Conservation (phyloP, 208 protist genomes). For the Leishmania gerbilli region DNA sequence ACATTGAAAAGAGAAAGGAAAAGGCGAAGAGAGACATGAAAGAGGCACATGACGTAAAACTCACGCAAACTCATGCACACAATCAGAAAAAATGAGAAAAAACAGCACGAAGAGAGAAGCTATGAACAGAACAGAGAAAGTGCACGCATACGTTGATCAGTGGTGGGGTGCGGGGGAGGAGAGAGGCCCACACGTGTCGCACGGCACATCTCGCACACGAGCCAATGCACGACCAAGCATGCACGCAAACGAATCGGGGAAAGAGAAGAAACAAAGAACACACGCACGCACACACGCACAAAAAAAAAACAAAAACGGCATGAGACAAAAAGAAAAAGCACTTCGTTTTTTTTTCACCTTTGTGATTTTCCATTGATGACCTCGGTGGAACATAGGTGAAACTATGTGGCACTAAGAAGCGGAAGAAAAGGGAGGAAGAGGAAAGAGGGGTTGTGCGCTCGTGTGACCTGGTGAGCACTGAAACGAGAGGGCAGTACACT, state of each 20-base stretch:
- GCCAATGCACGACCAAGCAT: neutral
- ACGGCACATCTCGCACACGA: neutral
- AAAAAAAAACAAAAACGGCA: neutral
- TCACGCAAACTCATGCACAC: neutral
- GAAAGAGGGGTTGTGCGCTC: neutral
- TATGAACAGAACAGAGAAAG: neutral
- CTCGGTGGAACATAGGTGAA: neutral
- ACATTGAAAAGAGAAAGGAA: neutral
- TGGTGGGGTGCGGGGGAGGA: neutral
- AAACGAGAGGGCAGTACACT: neutral
- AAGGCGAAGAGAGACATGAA: neutral
- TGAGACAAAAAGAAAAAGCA: too few relatives aligned
- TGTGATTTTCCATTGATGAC: neutral
- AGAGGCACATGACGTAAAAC: neutral
- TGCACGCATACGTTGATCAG: neutral
- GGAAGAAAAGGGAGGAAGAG: neutral
- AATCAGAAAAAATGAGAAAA: neutral
- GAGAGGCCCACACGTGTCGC: neutral
- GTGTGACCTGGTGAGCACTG: neutral
- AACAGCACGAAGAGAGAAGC: neutral
- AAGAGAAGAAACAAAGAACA: neutral
- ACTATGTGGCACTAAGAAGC: neutral
- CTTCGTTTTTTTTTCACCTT: neutral
- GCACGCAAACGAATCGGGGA: neutral
- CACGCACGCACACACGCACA: neutral